phyloP scores from a whole-genome alignment of 305 asterid species.

The Plantago lanceolata region DNA sequence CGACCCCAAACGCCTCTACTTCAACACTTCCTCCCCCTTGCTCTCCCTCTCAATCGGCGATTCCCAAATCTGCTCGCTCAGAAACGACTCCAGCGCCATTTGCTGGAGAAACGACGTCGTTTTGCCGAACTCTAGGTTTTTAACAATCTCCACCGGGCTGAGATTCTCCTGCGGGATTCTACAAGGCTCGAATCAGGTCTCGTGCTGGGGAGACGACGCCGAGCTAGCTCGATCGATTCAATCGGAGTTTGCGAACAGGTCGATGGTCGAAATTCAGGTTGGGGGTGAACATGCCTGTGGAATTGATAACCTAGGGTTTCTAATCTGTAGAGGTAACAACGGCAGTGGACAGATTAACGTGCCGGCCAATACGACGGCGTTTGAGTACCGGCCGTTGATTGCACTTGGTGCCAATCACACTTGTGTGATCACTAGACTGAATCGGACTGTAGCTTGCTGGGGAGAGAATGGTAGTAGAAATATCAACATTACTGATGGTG shows the following conservation, averaged over 20 bases:
- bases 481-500: slow-evolving; percentile 10
- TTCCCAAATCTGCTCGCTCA: slow-evolving; percentile 63
- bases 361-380: slow-evolving; percentile 38
- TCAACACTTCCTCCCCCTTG: slow-evolving; percentile 33
- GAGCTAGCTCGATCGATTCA: slow-evolving; percentile 30
- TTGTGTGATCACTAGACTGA: slow-evolving; percentile 58
- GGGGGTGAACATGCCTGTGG: slow-evolving; percentile 88
- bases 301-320: slow-evolving; percentile 37
- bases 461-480: slow-evolving; percentile 49
- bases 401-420: slow-evolving; percentile 71
- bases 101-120: slow-evolving; percentile 69
- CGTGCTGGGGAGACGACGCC: slow-evolving; percentile 61
- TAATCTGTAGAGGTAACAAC: slow-evolving; percentile 66
- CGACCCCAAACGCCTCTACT: slow-evolving; percentile 58
- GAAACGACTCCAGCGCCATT: slow-evolving; percentile 30
- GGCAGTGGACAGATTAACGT: slow-evolving; percentile 46
- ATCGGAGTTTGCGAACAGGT: slow-evolving; percentile 39
- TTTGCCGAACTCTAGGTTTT: slow-evolving; percentile 8
- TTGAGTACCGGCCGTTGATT: slow-evolving; percentile 41
- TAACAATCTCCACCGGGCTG: slow-evolving; percentile 58
- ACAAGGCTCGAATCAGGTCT: slow-evolving; percentile 29
- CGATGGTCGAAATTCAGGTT: slow-evolving; percentile 49
- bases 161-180: slow-evolving; percentile 72
- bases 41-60: slow-evolving; percentile 55
- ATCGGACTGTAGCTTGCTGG: slow-evolving; percentile 73